Percentiles rank a stretch among this genome's conserved stretches.
Conservation (phyloP, 1,284 basidiomycete species). For the Leucoagaricus sp. region DNA sequence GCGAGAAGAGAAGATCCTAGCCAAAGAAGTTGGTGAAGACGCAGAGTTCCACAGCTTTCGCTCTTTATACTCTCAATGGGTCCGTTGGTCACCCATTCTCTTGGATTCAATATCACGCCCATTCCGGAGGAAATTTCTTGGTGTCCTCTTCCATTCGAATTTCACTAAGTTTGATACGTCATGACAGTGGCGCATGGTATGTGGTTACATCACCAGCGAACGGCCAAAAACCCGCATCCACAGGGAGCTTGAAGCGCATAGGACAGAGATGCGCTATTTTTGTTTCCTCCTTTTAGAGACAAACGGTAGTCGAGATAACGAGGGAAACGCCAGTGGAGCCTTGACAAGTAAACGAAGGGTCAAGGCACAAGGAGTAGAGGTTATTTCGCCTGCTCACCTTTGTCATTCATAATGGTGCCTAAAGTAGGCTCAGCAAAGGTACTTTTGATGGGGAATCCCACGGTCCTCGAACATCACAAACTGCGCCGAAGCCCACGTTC, state of each 20-base stretch:
- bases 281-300: slow-evolving; percentile 15
- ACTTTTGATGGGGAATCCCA: neutral
- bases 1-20: neutral
- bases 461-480: no score
- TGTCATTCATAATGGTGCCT: neutral
- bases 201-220: slow-evolving; percentile 28
- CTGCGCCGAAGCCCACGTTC: no score
- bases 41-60: neutral
- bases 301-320: neutral
- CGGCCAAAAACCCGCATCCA: slow-evolving; percentile 39
- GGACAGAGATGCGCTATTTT: slow-evolving; percentile 19
- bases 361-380: neutral
- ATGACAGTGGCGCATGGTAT: slow-evolving; percentile 10
- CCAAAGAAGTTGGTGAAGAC: neutral
- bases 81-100: neutral
- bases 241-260: slow-evolving; percentile 1
- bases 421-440: neutral
- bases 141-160: slow-evolving; percentile 5
- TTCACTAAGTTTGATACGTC: slow-evolving; percentile 2
- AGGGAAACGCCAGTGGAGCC: neutral
- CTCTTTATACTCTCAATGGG: slow-evolving; percentile 10
- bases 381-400: neutral
- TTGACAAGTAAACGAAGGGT: neutral
- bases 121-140: neutral
- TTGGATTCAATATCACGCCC: slow-evolving; percentile 3